Base-by-base conservation (phyloP, 441 rosid genomes). In the Populus hybrid region DNA sequence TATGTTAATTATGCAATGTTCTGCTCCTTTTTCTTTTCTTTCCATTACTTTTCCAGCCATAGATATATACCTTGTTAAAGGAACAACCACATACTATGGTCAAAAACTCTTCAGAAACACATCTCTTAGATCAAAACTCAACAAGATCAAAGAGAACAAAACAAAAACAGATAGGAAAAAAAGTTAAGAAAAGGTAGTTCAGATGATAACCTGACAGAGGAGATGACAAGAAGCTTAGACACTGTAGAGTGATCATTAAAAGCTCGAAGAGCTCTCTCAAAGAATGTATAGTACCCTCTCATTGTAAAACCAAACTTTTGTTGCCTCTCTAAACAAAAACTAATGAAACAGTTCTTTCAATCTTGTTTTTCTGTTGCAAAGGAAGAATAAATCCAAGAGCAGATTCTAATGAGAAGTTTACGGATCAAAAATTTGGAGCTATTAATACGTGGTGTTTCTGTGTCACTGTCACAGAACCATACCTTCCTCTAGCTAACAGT, bases 281-380 rank as follows among this genome's bases (percentile, higher is more conserved):
- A 79, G 36, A 68, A 79, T 0, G 38, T 57, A 59, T 59, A 79
- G 57, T 46, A 46, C 26, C 81, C 81, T 73, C 50, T 79, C 81
- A 73, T 79, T 68, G 26, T 16, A 36, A 67, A 71, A 14, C 67
- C 26, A 23, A 26, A 42, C 20, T 63, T 16, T 61, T 7, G 40
- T 26, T 70, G 23, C 53, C 14, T 35, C 67, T 14, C n/a, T 3
- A 30, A 1, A 11, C 6, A 14, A 18, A 4, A 50, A 24, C 24
- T 11, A 26, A 4, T 3, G 21, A 36, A 70, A 30, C 59, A 46
- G 20, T 46, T 14, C 20, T 46, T 46, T 5, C 57, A 46, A 11
- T 40, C 50, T 40, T 11, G 50, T 40, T 40, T 11, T 40, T 40
- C 50, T 40, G 50, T 40, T 40, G 50, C 50, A 40, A 46, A 5